Evolutionary conservation across 345 rosid genomes (phyloP), one percentile per base, ranked within the genome.

Genomic region (Psidium friedrichsthalianum): DNA sequence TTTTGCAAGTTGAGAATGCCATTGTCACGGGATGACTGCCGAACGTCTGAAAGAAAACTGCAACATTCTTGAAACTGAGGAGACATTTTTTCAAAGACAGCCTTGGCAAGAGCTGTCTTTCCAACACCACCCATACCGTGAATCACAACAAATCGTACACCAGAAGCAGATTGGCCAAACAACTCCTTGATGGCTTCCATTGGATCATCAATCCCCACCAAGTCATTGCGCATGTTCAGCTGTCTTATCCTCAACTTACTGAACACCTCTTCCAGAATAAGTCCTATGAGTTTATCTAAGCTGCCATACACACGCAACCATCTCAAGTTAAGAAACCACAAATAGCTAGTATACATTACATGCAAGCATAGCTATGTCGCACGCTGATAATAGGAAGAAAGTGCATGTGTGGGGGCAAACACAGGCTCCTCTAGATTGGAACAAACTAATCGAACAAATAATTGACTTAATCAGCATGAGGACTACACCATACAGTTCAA

Each of bases 51-150:
- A 21, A 87, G 83, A 78, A 89, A 89, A 86, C 91, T 69, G 58
- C 89, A 56, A 22, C 80, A 25, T 14, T 86, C 86, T 56, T 56
- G 59, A 84, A 84, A 89, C 18, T 36, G 29, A 11, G 61, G 20
- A 27, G 11, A 59, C 24, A 86, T 14, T 29, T 47, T 29, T 13
- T 87, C 61, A 49, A 55, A 87, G 82, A 86, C 80, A 49, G 51
- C 56, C 24, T 84, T 84, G 49, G 87, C 88, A 24, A 84, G 82
- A 52, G 86, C 52, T 84, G 86, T 84, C 86, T 69, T 84, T 7
- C 85, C 85, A 22, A 74, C 56, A 3, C 90, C 90, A 8, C 82
- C 89, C 83, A 84, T 85, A 7, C 89, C 91, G 40, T 55, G 54
- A 18, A 87, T 55, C 24, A 85, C 90, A 49, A 89, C 85, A 36